Evolutionary conservation across 495 filamentous ascomycete genomes (phyloP), one percentile per base, ranked within the genome.

Genomic region (Hyaloscypha bicolor): DNA sequence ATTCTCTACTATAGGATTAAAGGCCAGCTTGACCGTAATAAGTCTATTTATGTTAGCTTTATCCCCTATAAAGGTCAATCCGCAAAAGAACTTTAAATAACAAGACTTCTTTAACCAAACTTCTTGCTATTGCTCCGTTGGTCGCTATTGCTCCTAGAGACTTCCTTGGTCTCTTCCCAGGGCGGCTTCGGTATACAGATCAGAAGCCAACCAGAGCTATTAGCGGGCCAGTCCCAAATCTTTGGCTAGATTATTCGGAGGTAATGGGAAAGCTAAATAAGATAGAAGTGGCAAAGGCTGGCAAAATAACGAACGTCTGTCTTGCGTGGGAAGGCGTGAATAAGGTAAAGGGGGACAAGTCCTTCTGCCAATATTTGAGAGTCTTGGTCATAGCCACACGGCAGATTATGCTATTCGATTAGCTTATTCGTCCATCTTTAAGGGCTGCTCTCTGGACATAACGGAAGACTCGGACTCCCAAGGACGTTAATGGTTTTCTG

Each of bases 241-340:
- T 69, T 42, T 69, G 52, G 62, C 45, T 69, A 25, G 67, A 69
- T 45, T 62, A 65, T 65, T 65, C 37, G 11, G 56, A 48, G 37
- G 52, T 65, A 22, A 12, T 55, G 51, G 67, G 55, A 61, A 64
- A 64, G 42, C 62, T 69, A 5, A 61, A 39, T 62, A 55, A 65
- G 56, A 65, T 69, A 55, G 42, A 45, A 22, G 62, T 69, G 4
- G 67, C 62, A 52, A 69, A 64, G 57, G 21, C n/a, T 62, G 30
- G 55, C 19, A 55, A 69, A 55, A 65, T 60, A 19, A 60, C 67
- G 45, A 69, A 69, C 52, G 62, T 69, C 39, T 64, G 55, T 69
- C 62, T 69, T 35, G 61, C 62, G n/a, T 69, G 57, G 67, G 67
- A 69, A 56, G 67, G 56, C 31, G 67, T 69, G 22, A 69, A 69